These are phyloP conservation scores for Paecilomyces fulvus DNA, from an alignment of 2,329 filamentous ascomycete genomes.

Conservation along the genomic window DNA sequence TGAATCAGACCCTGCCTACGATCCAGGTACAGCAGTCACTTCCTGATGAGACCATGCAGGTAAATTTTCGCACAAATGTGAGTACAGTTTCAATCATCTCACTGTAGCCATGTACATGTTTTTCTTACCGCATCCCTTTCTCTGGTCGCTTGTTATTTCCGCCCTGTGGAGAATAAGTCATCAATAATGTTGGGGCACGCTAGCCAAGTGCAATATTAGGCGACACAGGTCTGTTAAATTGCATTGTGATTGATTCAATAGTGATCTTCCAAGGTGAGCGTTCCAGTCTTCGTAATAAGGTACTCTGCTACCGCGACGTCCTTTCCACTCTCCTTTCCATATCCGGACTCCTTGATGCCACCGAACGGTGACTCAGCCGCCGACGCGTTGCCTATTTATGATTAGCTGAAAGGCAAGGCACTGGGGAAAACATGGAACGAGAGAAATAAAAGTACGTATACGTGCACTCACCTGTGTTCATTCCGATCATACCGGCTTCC, in stretches of 20 bases:
- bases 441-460: neutral
- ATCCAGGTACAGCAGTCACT: neutral
- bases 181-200: neutral
- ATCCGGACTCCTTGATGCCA: slow-evolving; percentile 59
- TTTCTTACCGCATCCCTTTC: neutral
- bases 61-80: no score
- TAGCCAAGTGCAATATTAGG: neutral
- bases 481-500: slow-evolving; percentile 61
- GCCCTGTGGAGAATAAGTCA: neutral
- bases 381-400: slow-evolving; percentile 47
- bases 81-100: neutral
- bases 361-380: slow-evolving; percentile 60
- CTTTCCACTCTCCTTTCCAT: slow-evolving; percentile 58
- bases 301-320: slow-evolving; percentile 20
- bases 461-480: slow-evolving; percentile 48
- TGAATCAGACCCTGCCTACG: neutral
- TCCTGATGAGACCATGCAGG: no score
- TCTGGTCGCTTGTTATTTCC: neutral
- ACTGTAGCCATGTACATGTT: neutral
- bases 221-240: neutral
- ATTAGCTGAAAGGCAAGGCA: neutral
- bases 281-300: slow-evolving; percentile 37
- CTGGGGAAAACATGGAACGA: neutral
- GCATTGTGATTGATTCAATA: neutral
- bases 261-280: slow-evolving; percentile 29